phyloP scores from a whole-genome alignment of 169 alveolate genomes.

The Cryptosporidium sp. region DNA sequence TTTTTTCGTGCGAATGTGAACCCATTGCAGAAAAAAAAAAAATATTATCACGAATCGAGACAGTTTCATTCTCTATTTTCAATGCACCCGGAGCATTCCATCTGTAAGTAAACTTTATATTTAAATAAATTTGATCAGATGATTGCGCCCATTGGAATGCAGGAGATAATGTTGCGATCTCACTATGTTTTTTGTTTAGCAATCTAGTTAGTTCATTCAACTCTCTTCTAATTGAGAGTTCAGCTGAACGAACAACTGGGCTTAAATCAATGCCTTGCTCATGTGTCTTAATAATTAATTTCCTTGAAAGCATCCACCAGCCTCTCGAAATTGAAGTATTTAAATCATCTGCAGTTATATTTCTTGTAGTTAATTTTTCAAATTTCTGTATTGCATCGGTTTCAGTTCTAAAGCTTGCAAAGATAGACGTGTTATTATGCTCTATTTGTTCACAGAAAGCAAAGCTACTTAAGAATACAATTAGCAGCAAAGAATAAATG shows the following conservation, averaged over 20 bases:
- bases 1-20: conserved; percentile 85
- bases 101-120: conserved; percentile 93
- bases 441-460: neutral
- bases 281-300: conserved; percentile 42
- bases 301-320: conserved; percentile 64
- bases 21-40: conserved; percentile 87
- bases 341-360: conserved; percentile 37
- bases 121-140: conserved; percentile 87
- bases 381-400: conserved; percentile 28
- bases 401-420: conserved; percentile 7
- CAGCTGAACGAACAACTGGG: conserved; percentile 49
- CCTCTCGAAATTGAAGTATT: conserved; percentile 67
- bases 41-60: conserved; percentile 78
- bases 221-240: conserved; percentile 66
- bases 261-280: conserved; percentile 69
- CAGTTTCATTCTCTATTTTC: conserved; percentile 83
- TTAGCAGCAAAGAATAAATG: neutral
- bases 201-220: conserved; percentile 68
- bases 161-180: conserved; percentile 84
- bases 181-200: conserved; percentile 71
- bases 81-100: conserved; percentile 95
- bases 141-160: conserved; percentile 98
- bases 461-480: neutral
- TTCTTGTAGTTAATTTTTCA: conserved; percentile 9
- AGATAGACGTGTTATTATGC: conserved; percentile 18